These are phyloP conservation scores for Xylariales sp. DNA, from an alignment of 2,329 filamentous ascomycete genomes.

Conservation along the genomic window DNA sequence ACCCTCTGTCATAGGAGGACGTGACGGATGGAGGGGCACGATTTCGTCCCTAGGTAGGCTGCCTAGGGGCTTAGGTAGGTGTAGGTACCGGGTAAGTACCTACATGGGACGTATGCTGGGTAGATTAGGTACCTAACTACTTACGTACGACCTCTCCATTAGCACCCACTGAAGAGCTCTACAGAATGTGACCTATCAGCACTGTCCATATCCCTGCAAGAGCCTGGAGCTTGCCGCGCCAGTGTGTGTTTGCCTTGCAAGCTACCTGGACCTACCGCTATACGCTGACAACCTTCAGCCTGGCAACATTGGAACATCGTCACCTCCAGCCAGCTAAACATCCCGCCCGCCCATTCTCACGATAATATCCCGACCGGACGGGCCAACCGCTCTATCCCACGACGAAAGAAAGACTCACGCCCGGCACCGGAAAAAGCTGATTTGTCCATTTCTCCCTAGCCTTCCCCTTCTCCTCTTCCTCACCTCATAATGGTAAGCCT, in stretches of 20 bases:
- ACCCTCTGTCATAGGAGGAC: not conserved
- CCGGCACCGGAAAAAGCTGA: not conserved
- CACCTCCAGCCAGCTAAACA: constrained; percentile 21
- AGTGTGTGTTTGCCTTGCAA: constrained; percentile 44
- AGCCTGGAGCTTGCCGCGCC: constrained; percentile 42
- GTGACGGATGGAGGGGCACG: constrained; percentile 20
- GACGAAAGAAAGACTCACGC: not conserved
- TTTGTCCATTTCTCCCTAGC: not conserved
- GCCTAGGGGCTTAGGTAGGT: too few species aligned
- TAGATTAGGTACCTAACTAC: not conserved
- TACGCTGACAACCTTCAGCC: constrained; percentile 28
- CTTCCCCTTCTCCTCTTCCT: constrained; percentile 21
- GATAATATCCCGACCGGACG: constrained; percentile 2
- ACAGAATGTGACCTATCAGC: not conserved
- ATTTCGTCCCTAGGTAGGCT: not conserved
- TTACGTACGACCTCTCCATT: not conserved
- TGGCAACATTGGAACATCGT: constrained; percentile 40
- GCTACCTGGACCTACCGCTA: constrained; percentile 12
- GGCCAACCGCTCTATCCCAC: constrained; percentile 7
- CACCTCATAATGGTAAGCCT: constrained; percentile 51
- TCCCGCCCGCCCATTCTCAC: not conserved
- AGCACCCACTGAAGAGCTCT: not conserved
- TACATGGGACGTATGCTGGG: too few species aligned
- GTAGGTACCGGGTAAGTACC: too few species aligned
- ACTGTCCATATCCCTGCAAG: constrained; percentile 21